Conservation (phyloP, 306 rosid species). For the Citrullus colocynthis region DNA sequence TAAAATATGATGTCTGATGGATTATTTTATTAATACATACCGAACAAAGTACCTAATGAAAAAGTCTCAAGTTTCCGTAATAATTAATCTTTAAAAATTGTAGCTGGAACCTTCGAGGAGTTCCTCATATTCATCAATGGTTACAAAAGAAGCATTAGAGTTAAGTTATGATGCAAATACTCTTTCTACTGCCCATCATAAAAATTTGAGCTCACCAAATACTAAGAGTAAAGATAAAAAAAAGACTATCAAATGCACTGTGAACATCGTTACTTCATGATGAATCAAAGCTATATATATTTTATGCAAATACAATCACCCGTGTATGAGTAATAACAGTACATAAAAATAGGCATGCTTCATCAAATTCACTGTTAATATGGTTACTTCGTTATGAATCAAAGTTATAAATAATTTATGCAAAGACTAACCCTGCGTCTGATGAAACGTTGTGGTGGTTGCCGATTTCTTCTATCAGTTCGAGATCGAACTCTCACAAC, state of each 20-base stretch:
- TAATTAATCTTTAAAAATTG: background rate
- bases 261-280: background rate
- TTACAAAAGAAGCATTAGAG: background rate
- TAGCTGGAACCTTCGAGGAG: background rate
- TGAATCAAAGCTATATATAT: background rate
- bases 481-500: constrained; percentile 94
- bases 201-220: background rate
- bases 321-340: background rate
- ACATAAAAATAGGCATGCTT: background rate
- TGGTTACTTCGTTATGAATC: background rate
- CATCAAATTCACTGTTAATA: background rate
- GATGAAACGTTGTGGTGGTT: constrained; percentile 73
- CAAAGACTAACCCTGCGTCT: constrained; percentile 58
- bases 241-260: background rate
- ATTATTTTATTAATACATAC: background rate
- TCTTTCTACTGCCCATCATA: background rate
- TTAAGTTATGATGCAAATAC: background rate
- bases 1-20: background rate
- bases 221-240: background rate
- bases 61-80: background rate
- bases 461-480: constrained; percentile 72
- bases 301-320: constrained; percentile 17
- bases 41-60: background rate
- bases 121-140: background rate
- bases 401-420: background rate